Evolutionary conservation across 148 eudicot genomes (phyloP).

Genomic region (Chenopodium formosanum): DNA sequence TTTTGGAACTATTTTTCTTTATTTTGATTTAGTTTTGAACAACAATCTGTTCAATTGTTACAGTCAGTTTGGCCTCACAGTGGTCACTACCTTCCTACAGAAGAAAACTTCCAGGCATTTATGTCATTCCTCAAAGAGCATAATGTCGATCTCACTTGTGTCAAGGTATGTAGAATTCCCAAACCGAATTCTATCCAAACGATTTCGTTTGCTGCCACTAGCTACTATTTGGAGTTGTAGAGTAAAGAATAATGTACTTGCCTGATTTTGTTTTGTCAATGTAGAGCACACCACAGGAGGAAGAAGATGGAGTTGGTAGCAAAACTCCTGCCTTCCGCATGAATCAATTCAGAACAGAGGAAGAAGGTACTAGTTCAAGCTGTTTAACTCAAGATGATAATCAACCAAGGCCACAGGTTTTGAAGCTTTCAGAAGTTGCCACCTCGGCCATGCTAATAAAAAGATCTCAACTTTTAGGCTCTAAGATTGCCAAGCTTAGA

Average conservation of each 20-base stretch:
- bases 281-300: constrained; percentile 54
- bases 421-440: constrained; percentile 30
- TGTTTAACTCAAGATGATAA: constrained; percentile 18
- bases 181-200: neutral
- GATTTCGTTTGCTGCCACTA: neutral
- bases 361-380: constrained; percentile 9
- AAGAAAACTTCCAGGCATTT: constrained; percentile 77
- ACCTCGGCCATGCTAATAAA: constrained; percentile 33
- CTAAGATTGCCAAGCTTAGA: constrained; percentile 41
- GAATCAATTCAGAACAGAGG: constrained; percentile 22
- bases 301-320: constrained; percentile 39
- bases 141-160: constrained; percentile 54
- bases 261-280: neutral
- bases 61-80: constrained; percentile 94
- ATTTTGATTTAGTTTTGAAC: neutral
- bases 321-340: constrained; percentile 12
- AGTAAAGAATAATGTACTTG: neutral
- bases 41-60: neutral
- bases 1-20: neutral
- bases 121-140: constrained; percentile 60
- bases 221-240: neutral
- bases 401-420: constrained; percentile 17
- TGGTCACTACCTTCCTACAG: constrained; percentile 89
- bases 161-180: constrained; percentile 62
- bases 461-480: constrained; percentile 33